Base-by-base conservation (phyloP, 768 basidiomycete species). In the Boletus reticulatus region DNA sequence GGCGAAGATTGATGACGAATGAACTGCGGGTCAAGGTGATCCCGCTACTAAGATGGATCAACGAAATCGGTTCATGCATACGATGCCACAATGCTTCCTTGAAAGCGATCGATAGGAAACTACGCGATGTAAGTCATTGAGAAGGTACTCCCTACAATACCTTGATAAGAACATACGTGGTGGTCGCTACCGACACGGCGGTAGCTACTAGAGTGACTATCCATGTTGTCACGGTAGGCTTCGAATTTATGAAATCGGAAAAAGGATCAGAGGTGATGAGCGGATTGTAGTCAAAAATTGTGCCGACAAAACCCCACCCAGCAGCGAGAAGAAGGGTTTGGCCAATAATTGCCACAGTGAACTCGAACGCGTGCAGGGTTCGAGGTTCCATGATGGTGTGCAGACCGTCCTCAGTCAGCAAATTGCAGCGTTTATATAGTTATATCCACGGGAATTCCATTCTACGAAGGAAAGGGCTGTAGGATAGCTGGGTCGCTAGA, bases 41-140 rank as follows among this genome's bases (percentile, higher is more conserved):
- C 6, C 53, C 56, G 4, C 53, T 32, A 12, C 45, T 58, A 8
- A 64, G 55, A 9, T 52, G 4, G 6, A 64, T 38, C 41, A 64
- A 36, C 13, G 62, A 52, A 41, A 53, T 63, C 1, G 62, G 20
- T 2, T 24, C 34, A 10, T 41, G 55, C 53, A 63, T 57, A 4
- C 55, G 48, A 20, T 61, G 52, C 13, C 56, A 54, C 52, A 61
- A 49, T 16, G 62, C 63, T n/a, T 63, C 59, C 31, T 48, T 63
- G 29, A 63, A 14, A 3, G 62, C 43, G 12, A 56, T 57, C 0
- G 59, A 49, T 14, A 60, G 5, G 14, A 22, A 58, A 16, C 59
- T 58, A 36, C 5, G 24, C 2, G 22, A 43, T 10, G 24, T 6
- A 16, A 31, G 14, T 9, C 8, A 19, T 20, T 8, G 2, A 48